Base-by-base conservation (phyloP, 495 filamentous ascomycete genomes). In the Amphirosellinia nigrospora region DNA sequence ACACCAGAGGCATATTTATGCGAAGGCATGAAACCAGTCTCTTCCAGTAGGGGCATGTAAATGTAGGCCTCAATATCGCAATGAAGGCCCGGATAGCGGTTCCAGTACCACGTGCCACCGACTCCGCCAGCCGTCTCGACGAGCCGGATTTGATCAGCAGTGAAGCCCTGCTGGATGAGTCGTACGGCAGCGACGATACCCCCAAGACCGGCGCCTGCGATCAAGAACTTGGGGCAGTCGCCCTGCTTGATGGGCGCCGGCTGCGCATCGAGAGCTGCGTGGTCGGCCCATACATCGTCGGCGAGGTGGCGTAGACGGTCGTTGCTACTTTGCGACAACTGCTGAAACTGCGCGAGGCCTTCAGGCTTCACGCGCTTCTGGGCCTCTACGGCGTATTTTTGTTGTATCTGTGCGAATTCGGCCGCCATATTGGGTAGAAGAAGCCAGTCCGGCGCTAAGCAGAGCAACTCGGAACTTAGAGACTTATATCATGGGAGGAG, bases 1-100 rank as follows among this genome's bases (percentile, higher is more conserved):
- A 74, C 34, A 2, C 85, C 85, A 1, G 75, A 53, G 0, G 79
- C 70, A 65, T 86, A 88, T 56, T 80, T 82, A 19, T 81, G 77
- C 28, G 73, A 81, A 0, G 88, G 88, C 63, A 88, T 78, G 69
- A 86, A 89, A 0, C 83, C 86, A 4, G 82, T 89, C 73, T 89
- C 88, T 48, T 90, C 88, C n/a, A 90, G 76, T 15, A 87, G 72
- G 0, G 89, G 87, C 77, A 91, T 70, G 69, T 88, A 88, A 7
- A 75, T 64, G 66, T 86, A 87, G 48, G 80, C 75, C 74, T 88
- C 86, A 52, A 86, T 70, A 55, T 88, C 86, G 72, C 85, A 87
- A 53, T 78, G 78, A 9, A 85, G 67, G 0, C 86, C 86, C 0
- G 86, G 85, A 61, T 86, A 88, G 11, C 85, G 78, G 68, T 88